Evolutionary conservation across 345 rosid genomes (phyloP).

Genomic region (Salix arbutifolia): DNA sequence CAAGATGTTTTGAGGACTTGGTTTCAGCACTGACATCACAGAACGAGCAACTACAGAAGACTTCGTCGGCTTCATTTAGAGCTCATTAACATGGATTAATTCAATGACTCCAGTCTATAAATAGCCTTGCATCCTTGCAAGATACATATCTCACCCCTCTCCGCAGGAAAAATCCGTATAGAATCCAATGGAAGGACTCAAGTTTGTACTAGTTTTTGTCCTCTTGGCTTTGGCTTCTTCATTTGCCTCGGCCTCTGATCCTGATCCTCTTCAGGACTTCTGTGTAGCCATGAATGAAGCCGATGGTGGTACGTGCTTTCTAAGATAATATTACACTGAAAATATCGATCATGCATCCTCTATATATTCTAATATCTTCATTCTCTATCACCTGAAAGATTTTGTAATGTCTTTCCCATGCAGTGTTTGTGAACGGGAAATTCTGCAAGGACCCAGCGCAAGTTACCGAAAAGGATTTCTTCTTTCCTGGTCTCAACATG

Average conservation of each 20-base stretch:
- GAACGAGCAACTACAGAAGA: neutral
- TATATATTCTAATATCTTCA: neutral
- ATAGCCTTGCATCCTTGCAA: neutral
- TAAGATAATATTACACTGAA: neutral
- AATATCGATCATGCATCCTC: neutral
- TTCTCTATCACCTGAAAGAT: neutral
- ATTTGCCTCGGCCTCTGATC: neutral
- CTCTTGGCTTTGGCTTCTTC: neutral
- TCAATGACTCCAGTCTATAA: neutral
- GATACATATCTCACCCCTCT: neutral
- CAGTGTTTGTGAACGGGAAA: conserved; percentile 8
- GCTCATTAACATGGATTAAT: no score
- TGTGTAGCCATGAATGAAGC: neutral
- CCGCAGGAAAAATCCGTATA: neutral
- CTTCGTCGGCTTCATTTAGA: neutral
- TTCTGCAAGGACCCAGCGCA: conserved; percentile 10
- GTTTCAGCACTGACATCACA: neutral
- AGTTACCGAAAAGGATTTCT: neutral
- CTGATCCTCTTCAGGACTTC: conserved; percentile 14
- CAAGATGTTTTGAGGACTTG: no score
- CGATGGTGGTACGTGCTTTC: neutral
- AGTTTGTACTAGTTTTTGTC: neutral
- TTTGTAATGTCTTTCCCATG: neutral
- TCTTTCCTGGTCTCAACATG: neutral
- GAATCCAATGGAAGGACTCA: neutral